Evolutionary conservation across 805 yeast genomes (phyloP), one percentile per base, ranked within the genome.

Genomic region (Candida ovalis): DNA sequence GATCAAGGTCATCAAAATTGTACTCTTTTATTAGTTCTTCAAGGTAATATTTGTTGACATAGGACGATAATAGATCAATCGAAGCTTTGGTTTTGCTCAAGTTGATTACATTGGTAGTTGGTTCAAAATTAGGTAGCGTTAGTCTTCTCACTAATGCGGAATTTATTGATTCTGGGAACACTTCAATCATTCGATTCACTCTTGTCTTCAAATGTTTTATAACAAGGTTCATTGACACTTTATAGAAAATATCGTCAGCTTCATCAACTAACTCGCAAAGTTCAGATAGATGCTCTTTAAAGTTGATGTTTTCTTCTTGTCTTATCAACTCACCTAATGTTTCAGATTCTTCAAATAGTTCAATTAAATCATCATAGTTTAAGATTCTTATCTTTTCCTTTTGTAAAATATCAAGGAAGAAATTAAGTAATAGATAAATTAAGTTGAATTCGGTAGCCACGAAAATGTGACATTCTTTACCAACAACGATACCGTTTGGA

Each of bases 61-160:
- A 74, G 2, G 78, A 73, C 2, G 79, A 73, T 5, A 82, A 50
- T 25, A 82, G 61, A 24, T 76, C 74, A 3, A 82, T 63, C 5
- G 84, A 62, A 45, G 73, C 63, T 46, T 69, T 70, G 15, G 65
- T 60, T 18, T 71, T 64, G 17, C 74, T 66, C 2, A 70, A 57
- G 3, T 59, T 51, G n/a, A 73, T 55, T 1, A 75, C 66, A 7
- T 67, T 63, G 2, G 52, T 54, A 2, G 77, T 71, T 2, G 57
- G 60, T 15, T 48, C 45, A 36, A 53, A 45, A n/a, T 49, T 49
- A 70, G 69, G 69, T 44, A 57, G 57, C 43, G 51, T 63, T 40
- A 51, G 50, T 30, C 40, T 50, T 21, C 40, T 45, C 21, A 48
- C 22, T 3, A 58, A 44, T 12, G 46, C 32, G 1, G 46, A 40